These are phyloP conservation scores for Sporobolomyces pararoseus DNA, from an alignment of 768 basidiomycete genomes.

Conservation along the genomic window DNA sequence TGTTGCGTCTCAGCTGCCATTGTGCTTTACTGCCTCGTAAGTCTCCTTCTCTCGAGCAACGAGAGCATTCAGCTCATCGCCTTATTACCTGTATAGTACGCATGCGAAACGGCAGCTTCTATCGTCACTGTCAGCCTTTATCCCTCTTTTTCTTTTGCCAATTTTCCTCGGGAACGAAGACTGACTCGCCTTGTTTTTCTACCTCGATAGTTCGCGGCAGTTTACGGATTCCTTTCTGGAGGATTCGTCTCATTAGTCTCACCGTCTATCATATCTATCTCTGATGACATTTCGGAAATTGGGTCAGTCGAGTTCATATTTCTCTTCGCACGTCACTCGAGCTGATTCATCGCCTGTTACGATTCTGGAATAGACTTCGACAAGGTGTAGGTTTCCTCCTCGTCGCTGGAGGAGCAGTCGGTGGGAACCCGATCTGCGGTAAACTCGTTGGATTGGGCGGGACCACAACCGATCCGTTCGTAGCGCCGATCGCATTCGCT, in stretches of 20 bases:
- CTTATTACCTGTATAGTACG: neutral
- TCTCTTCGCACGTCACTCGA: too few species aligned
- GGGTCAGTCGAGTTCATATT: neutral
- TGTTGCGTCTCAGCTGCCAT: constrained; percentile 41
- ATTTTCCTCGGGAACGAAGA: too few species aligned
- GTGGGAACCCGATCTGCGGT: constrained; percentile 31
- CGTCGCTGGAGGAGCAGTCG: constrained; percentile 21
- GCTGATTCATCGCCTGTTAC: too few species aligned
- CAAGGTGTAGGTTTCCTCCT: constrained; percentile 35
- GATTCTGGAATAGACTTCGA: constrained; percentile 17
- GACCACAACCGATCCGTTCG: constrained; percentile 5
- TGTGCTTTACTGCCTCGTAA: constrained; percentile 42
- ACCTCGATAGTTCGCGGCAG: neutral
- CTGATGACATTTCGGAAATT: constrained; percentile 18
- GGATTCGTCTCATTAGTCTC: constrained; percentile 46
- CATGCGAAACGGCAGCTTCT: constrained; percentile 2
- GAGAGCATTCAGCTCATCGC: too few species aligned
- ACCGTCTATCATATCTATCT: constrained; percentile 17
- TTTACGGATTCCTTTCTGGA: constrained; percentile 47
- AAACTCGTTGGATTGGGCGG: constrained; percentile 10
- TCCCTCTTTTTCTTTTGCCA: too few species aligned
- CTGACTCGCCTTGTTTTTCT: neutral
- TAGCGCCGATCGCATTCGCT: constrained; percentile 26
- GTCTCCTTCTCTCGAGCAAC: neutral
- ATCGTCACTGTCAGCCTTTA: neutral